These are phyloP conservation scores for Coelastrella sp. DNA, from an alignment of 139 green algal species.

Conservation along the genomic window DNA sequence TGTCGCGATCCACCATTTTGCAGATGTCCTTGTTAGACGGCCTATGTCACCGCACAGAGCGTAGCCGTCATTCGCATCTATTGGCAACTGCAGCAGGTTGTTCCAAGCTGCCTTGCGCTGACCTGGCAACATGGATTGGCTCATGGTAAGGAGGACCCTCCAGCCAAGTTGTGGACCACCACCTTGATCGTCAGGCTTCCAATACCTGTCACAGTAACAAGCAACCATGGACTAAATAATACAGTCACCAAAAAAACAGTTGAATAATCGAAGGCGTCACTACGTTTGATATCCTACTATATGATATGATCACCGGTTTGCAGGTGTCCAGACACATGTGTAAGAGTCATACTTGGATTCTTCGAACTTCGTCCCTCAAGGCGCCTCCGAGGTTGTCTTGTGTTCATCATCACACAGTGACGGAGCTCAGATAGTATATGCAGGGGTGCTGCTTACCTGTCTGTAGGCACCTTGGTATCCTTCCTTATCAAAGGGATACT, in stretches of 20 bases:
- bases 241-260: no score
- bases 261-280: no score
- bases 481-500: background rate
- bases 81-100: background rate
- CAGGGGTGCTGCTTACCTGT: background rate
- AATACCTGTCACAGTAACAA: background rate
- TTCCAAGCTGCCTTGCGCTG: background rate
- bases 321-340: background rate
- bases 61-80: constrained; percentile 2
- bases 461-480: background rate
- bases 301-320: no score
- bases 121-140: constrained; percentile 11
- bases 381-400: no score
- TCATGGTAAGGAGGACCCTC: constrained; percentile 20
- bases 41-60: constrained; percentile 5
- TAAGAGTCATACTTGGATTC: background rate
- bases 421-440: background rate
- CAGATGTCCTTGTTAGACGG: background rate
- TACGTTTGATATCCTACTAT: no score
- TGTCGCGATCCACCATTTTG: constrained; percentile 33
- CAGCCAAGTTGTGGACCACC: constrained; percentile 1
- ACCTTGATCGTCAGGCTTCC: background rate
- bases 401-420: no score
- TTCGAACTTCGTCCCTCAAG: background rate
- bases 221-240: no score